A percentile compares a stretch with the other conserved stretches of the same genome.
phyloP scores from a whole-genome alignment of 345 rosid species.

The Boechera divaricarpa region DNA sequence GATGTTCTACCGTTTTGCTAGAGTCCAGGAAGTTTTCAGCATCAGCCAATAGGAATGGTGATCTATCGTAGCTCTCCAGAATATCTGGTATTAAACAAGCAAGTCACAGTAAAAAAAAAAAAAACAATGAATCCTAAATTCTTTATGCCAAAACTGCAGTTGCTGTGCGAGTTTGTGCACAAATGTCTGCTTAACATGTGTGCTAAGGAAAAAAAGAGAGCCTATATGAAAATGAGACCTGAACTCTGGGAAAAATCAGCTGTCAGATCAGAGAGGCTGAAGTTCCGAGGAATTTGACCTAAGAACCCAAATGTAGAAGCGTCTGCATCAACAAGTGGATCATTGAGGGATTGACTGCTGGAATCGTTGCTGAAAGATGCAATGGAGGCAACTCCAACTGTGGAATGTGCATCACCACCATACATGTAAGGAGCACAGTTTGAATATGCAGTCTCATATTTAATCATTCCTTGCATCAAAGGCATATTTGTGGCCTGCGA shows the following conservation, averaged over 20 bases:
- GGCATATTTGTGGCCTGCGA: conserved; percentile 54
- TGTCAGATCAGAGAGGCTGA: conserved; percentile 88
- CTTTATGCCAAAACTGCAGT: neutral
- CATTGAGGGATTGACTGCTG: conserved; percentile 66
- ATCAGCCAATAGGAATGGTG: conserved; percentile 66
- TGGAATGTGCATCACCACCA: conserved; percentile 63
- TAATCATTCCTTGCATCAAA: conserved; percentile 68
- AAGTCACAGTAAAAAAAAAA: neutral
- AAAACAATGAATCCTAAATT: neutral
- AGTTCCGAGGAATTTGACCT: conserved; percentile 74
- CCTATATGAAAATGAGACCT: conserved; percentile 52
- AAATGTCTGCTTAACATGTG: neutral
- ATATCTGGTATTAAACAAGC: conserved; percentile 57
- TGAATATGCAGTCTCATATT: conserved; percentile 69
- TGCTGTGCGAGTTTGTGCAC: neutral
- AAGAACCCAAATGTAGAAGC: conserved; percentile 67
- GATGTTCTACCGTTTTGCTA: conserved; percentile 54
- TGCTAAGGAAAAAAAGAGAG: neutral
- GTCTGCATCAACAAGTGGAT: conserved; percentile 70
- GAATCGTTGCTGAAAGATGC: conserved; percentile 82
- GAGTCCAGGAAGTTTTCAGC: conserved; percentile 55
- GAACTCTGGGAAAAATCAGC: conserved; percentile 83
- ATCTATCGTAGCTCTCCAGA: conserved; percentile 68
- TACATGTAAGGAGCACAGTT: conserved; percentile 63
- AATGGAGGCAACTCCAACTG: conserved; percentile 66